Percentiles rank a stretch among this genome's conserved stretches.
Conservation (phyloP, 2,329 filamentous ascomycete species). For the Epichloe coenophiala region DNA sequence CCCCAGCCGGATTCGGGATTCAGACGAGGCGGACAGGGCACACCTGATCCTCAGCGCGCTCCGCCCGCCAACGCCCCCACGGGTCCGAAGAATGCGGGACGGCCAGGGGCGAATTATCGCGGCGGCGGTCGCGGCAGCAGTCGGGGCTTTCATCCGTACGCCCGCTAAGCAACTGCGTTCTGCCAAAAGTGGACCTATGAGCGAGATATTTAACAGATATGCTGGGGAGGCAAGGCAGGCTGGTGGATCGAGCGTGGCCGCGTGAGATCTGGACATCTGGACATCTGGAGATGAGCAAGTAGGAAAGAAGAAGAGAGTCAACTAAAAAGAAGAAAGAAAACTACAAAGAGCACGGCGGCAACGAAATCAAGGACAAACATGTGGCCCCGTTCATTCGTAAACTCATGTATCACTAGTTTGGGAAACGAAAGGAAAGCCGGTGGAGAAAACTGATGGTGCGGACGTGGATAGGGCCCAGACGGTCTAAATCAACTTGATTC, state of each 20-base stretch:
- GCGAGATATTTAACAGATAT: no score
- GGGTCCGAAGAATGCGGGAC: slow-evolving; percentile 88
- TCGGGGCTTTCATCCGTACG: slow-evolving; percentile 72
- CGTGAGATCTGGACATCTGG: no score
- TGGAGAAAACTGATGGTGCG: background rate
- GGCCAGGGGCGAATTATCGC: slow-evolving; percentile 83
- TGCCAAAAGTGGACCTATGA: no score
- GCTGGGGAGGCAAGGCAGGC: no score
- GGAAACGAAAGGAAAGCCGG: background rate
- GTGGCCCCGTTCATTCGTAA: background rate
- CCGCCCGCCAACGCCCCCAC: slow-evolving; percentile 59
- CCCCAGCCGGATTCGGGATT: slow-evolving; percentile 63
- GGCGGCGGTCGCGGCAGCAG: slow-evolving; percentile 69
- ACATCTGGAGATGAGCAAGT: background rate
- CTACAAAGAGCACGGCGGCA: background rate
- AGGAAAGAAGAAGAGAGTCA: no score
- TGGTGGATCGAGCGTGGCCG: no score
- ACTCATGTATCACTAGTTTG: background rate
- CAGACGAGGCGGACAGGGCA: slow-evolving; percentile 26
- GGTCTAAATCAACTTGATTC: no score
- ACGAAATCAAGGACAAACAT: no score
- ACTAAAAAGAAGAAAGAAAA: background rate
- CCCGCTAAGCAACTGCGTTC: slow-evolving; percentile 14
- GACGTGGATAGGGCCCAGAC: no score
- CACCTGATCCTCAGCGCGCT: slow-evolving; percentile 30